Percentiles rank a stretch among this genome's conserved stretches.
Evolutionary conservation across 331 rosid species (phyloP).

Genomic region (Erythrophleum ivorense): DNA sequence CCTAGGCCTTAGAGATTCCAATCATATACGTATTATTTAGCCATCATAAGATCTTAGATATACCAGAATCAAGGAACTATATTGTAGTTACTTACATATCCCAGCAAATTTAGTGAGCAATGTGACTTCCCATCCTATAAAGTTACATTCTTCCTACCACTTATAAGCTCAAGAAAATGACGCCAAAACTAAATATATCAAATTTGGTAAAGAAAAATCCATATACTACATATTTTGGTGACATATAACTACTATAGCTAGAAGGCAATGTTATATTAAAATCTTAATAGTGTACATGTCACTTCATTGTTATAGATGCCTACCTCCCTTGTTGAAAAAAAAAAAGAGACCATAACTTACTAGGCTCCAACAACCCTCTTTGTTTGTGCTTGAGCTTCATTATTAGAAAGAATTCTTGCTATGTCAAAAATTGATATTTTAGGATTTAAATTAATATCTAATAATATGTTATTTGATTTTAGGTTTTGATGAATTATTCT

Average conservation of each 20-base stretch:
- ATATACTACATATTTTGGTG: conserved; percentile 39
- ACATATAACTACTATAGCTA: not conserved
- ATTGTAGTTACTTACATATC: conserved; percentile 19
- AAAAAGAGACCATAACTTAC: no score
- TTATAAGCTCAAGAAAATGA: conserved; percentile 41
- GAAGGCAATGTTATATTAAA: not conserved
- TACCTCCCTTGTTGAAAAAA: conserved; percentile 31
- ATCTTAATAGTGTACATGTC: not conserved
- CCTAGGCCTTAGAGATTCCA: conserved; percentile 38
- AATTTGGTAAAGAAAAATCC: conserved; percentile 37
- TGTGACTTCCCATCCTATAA: not conserved
- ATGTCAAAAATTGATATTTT: conserved; percentile 36
- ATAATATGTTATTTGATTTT: conserved; percentile 38
- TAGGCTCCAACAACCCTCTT: not conserved
- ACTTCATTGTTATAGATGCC: not conserved
- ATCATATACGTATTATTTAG: conserved; percentile 6
- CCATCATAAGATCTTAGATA: not conserved
- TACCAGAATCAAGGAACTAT: not conserved
- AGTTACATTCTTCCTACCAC: conserved; percentile 35
- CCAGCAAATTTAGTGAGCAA: conserved; percentile 32
- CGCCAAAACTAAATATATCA: conserved; percentile 41
- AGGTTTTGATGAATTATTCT: conserved; percentile 37
- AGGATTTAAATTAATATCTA: conserved; percentile 34
- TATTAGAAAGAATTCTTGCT: not conserved
- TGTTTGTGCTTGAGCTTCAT: conserved; percentile 8